Percentiles rank a stretch among this genome's conserved stretches.
phyloP scores from a whole-genome alignment of 306 rosid species.

The Arachis hypogaea region DNA sequence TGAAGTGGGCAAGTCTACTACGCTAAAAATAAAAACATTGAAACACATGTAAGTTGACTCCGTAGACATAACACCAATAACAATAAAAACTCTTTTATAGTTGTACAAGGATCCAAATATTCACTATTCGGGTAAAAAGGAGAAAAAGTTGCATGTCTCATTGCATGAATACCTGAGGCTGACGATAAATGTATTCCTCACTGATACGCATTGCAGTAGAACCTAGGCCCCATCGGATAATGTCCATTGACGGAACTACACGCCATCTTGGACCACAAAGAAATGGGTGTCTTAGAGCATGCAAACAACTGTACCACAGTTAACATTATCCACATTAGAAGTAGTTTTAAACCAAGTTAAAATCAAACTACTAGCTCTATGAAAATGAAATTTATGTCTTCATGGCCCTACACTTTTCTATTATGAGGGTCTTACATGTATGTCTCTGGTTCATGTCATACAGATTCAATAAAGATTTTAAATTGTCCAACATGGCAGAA shows the following conservation, averaged over 20 bases:
- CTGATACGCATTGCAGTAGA: conserved; percentile 85
- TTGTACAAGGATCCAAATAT: conserved; percentile 9
- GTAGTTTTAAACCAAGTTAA: conserved; percentile 4
- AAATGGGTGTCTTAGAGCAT: conserved; percentile 97
- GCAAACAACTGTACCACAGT: conserved; percentile 77
- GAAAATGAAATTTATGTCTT: neutral
- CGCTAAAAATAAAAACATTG: conserved; percentile 56
- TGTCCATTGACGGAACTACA: conserved; percentile 81
- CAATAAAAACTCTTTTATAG: conserved; percentile 10
- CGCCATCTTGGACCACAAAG: conserved; percentile 99
- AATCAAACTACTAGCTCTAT: conserved; percentile 25
- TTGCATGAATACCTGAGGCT: conserved; percentile 75
- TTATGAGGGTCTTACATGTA: conserved; percentile 22
- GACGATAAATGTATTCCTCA: conserved; percentile 90
- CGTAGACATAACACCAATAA: conserved; percentile 15
- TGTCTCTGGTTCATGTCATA: neutral
- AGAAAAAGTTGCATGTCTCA: conserved; percentile 14
- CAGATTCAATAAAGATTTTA: no score
- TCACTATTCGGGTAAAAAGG: conserved; percentile 21
- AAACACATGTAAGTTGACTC: conserved; percentile 30
- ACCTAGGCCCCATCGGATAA: conserved; percentile 97
- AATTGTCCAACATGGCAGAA: conserved; percentile 15
- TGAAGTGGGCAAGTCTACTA: conserved; percentile 81
- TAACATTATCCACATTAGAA: conserved; percentile 6
- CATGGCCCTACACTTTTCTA: conserved; percentile 14